phyloP scores from a whole-genome alignment of 148 eudicot species.

The Polygonum maritimum region DNA sequence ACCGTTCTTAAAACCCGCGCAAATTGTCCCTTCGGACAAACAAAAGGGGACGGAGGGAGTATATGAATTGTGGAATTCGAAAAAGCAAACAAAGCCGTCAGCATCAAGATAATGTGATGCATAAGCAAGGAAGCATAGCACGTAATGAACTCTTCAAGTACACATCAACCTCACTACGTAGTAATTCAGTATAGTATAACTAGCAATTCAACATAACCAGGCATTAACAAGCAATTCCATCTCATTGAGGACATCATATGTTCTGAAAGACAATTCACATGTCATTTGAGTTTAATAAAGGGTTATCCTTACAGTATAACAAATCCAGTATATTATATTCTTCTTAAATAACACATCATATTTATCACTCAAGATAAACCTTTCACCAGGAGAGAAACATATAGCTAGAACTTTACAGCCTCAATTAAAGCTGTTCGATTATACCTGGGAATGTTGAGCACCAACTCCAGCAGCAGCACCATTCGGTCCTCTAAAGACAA shows the following conservation, averaged over 20 bases:
- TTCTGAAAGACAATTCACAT: neutral
- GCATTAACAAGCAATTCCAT: neutral
- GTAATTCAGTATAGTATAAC: neutral
- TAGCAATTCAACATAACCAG: neutral
- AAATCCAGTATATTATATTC: neutral
- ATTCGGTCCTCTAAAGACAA: constrained; percentile 78
- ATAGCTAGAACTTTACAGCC: neutral
- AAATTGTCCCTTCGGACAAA: too few relatives aligned
- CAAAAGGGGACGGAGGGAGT: too few relatives aligned
- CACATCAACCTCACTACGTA: neutral
- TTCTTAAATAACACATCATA: neutral
- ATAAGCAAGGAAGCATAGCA: neutral
- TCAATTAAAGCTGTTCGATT: neutral
- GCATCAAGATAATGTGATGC: neutral
- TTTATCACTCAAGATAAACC: neutral
- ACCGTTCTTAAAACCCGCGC: too few relatives aligned
- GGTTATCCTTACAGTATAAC: neutral
- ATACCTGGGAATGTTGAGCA: constrained; percentile 85
- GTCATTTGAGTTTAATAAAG: neutral
- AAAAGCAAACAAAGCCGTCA: neutral
- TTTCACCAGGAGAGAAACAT: neutral
- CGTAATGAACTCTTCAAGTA: neutral
- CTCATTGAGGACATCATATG: neutral
- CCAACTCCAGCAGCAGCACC: constrained; percentile 92
- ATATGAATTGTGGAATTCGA: neutral